Base-by-base conservation (phyloP, 2,329 filamentous ascomycete genomes). In the Xylaria sp. region DNA sequence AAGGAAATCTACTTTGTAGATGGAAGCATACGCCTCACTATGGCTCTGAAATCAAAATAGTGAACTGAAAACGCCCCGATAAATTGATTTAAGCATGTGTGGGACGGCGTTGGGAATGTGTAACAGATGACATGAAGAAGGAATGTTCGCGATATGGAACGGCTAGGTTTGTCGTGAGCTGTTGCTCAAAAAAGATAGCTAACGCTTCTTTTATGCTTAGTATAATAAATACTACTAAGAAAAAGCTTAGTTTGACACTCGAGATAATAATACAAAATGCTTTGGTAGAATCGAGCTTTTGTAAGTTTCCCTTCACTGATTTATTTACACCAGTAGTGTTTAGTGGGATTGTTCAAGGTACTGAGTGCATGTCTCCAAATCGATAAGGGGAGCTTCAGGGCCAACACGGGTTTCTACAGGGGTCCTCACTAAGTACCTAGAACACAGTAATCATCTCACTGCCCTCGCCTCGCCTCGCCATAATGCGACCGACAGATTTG, bases 401-500 rank as follows among this genome's bases (percentile, higher is more conserved):
- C 28, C 6, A n/a, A 8, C 37, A 37, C 4, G 8, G 34, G 34
- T 10, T 9, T 37, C 34, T 28, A 28, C 28, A 28, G 3, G 28
- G 28, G 28, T 28, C 28, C 28, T 28, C 28, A 28, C 28, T 28
- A n/a, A n/a, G n/a, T n/a, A 28, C 28, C 28, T 37, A 37, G 34
- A 37, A 37, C 8, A 37, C n/a, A 20, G 20, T 34, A 56, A 23
- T 23, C 7, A 28, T 28, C 15, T 48, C 2, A 28, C 28, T 10
- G 15, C 56, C 55, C 34, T 58, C 23, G 3, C 51, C 3, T 39
- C 23, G 13, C 8, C 4, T 54, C n/a, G 31, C 46, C 67, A 65
- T 57, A 70, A n/a, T 62, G 46, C 12, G 58, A 69, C 50, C 78
- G 28, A 1, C 44, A 5, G 50, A 78, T 0, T 90, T 89, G n/a